Evolutionary conservation across 2,329 filamentous ascomycete species (phyloP).

Genomic region (Apiospora saccharicola): DNA sequence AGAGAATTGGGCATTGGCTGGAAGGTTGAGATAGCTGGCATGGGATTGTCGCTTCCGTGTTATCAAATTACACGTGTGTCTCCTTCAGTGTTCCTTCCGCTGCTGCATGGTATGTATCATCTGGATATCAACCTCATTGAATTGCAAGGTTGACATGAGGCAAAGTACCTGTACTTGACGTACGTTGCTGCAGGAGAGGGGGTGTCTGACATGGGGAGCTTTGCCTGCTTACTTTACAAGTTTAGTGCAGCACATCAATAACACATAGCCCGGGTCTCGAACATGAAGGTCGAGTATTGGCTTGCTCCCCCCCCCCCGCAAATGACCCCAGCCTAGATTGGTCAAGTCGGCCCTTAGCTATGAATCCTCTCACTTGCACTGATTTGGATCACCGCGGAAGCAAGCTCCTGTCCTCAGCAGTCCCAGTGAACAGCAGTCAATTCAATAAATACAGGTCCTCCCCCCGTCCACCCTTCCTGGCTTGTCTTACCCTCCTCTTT

Average conservation of each 20-base stretch:
- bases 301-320: slow-evolving; percentile 1
- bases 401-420: neutral
- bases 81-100: neutral
- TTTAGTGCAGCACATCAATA: neutral
- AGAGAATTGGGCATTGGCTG: neutral
- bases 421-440: neutral
- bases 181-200: neutral
- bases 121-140: neutral
- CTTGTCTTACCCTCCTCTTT: neutral
- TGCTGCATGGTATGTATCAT: neutral
- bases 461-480: neutral
- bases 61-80: neutral
- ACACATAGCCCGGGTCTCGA: neutral
- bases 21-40: too few species aligned
- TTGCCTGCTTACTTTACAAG: neutral
- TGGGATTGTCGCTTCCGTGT: neutral
- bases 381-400: neutral
- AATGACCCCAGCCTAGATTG: neutral
- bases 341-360: slow-evolving; percentile 1
- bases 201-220: neutral
- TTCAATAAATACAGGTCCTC: neutral
- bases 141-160: neutral
- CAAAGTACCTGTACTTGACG: neutral
- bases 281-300: neutral
- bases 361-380: neutral